Conservation (phyloP, 2,329 filamentous ascomycete species). For the Cladosporium colombiae region DNA sequence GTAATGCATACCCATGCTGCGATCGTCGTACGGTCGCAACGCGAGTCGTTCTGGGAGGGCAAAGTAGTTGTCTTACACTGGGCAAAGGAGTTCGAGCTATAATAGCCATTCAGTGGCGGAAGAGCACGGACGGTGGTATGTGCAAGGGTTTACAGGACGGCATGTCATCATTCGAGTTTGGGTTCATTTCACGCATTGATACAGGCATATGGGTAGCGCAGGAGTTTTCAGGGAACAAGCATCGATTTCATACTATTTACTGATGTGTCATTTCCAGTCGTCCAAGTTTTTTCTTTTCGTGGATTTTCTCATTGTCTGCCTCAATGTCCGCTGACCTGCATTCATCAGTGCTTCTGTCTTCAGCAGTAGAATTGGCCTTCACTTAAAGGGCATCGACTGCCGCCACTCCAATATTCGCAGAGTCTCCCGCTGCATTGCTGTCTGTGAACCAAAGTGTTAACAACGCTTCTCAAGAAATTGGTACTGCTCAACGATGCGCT, state of each 20-base stretch:
- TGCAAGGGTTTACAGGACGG: slow-evolving; percentile 2
- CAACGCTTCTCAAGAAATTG: too few relatives aligned
- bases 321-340: too few relatives aligned
- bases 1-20: slow-evolving; percentile 82
- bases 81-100: slow-evolving; percentile 71
- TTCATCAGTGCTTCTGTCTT: too few relatives aligned
- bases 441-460: too few relatives aligned
- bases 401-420: too few relatives aligned
- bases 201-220: neutral
- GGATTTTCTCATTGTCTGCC: too few relatives aligned
- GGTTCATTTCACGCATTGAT: neutral
- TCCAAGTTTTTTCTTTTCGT: neutral
- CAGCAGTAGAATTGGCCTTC: too few relatives aligned
- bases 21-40: slow-evolving; percentile 77
- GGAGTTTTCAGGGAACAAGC: neutral
- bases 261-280: neutral
- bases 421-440: too few relatives aligned
- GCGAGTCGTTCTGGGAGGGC: slow-evolving; percentile 71
- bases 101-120: neutral
- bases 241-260: neutral
- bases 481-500: too few relatives aligned
- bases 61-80: slow-evolving; percentile 78
- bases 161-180: neutral
- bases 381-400: too few relatives aligned
- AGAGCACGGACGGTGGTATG: neutral